Percentiles rank a stretch among this genome's conserved stretches.
Evolutionary conservation across 306 rosid species (phyloP).

Genomic region (Sesbania bispinosa): DNA sequence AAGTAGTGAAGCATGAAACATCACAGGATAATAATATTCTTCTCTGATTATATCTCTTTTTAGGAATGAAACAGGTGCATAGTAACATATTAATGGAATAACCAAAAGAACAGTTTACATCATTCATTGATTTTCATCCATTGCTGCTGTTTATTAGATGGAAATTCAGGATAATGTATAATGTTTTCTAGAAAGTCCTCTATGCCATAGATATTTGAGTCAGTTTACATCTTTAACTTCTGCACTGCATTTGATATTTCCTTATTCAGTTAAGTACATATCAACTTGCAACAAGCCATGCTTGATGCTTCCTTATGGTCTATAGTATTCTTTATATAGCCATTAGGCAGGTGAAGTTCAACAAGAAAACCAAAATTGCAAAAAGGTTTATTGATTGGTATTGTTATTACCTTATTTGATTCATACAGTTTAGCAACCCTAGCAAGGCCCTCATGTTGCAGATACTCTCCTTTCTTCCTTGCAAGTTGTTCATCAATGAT

Average conservation of each 20-base stretch:
- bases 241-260: not conserved
- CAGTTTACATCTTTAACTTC: not conserved
- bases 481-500: slow-evolving; percentile 37
- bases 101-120: too few relatives aligned
- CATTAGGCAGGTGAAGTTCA: not conserved
- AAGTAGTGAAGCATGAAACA: not conserved
- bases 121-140: too few relatives aligned
- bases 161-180: not conserved
- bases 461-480: slow-evolving; percentile 47
- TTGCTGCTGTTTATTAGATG: not conserved
- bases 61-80: not conserved
- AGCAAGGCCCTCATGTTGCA: slow-evolving; percentile 31
- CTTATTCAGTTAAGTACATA: not conserved
- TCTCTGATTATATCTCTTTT: not conserved
- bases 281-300: not conserved
- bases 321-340: too few relatives aligned
- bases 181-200: not conserved
- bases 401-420: slow-evolving; percentile 40
- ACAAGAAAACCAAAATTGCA: not conserved
- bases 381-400: not conserved
- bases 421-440: slow-evolving; percentile 41
- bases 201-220: too few relatives aligned
- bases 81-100: too few relatives aligned
- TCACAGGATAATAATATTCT: not conserved
- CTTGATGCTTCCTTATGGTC: not conserved